Evolutionary conservation across 2,329 filamentous ascomycete species (phyloP).

Genomic region (Aspergillus sclerotialis): DNA sequence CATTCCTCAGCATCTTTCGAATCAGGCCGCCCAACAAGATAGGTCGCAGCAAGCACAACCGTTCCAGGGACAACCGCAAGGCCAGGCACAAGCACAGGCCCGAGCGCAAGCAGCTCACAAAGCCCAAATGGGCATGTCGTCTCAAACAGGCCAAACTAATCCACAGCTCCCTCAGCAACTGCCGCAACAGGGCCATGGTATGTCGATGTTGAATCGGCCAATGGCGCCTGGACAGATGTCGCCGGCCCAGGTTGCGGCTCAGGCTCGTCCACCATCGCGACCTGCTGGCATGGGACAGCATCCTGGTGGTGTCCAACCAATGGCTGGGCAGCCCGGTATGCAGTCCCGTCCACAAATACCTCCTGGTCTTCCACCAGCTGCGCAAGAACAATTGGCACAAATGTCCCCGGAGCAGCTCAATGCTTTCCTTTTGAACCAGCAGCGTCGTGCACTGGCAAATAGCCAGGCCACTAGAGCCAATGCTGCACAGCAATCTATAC

Average conservation of each 20-base stretch:
- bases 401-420: slow-evolving; percentile 31
- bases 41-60: slow-evolving; percentile 30
- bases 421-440: slow-evolving; percentile 26
- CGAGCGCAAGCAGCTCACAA: slow-evolving; percentile 39
- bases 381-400: slow-evolving; percentile 28
- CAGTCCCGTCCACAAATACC: slow-evolving; percentile 29
- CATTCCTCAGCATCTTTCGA: slow-evolving; percentile 37
- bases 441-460: slow-evolving; percentile 23
- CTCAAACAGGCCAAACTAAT: slow-evolving; percentile 38
- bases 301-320: slow-evolving; percentile 16
- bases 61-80: slow-evolving; percentile 30
- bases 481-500: slow-evolving; percentile 20
- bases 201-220: slow-evolving; percentile 39
- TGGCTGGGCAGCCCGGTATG: slow-evolving; percentile 22
- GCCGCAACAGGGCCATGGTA: slow-evolving; percentile 33
- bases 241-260: slow-evolving; percentile 25
- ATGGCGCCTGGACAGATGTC: slow-evolving; percentile 34
- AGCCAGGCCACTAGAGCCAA: slow-evolving; percentile 26
- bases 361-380: slow-evolving; percentile 23
- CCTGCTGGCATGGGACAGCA: slow-evolving; percentile 26
- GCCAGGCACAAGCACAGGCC: slow-evolving; percentile 32
- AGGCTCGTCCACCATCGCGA: slow-evolving; percentile 28
- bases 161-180: slow-evolving; percentile 31
- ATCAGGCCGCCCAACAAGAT: slow-evolving; percentile 39
- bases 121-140: slow-evolving; percentile 40